Evolutionary conservation across 129 eudicot genomes (phyloP).

Genomic region (Dittrichia graveolens): DNA sequence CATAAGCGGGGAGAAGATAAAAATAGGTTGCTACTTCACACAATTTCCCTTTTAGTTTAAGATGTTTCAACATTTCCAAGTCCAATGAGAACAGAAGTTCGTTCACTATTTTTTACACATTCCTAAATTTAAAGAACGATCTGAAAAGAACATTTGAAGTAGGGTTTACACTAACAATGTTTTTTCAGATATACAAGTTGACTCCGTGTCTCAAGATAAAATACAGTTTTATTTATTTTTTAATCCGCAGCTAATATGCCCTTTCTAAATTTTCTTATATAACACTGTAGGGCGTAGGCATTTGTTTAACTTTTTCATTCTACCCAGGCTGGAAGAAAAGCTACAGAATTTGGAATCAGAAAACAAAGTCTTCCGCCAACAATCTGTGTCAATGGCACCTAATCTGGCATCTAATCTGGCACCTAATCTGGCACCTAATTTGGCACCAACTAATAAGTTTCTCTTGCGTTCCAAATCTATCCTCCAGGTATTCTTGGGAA

Average conservation of each 20-base stretch:
- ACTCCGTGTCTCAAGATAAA: neutral
- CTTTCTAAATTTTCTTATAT: neutral
- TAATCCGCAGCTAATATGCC: neutral
- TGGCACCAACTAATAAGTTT: constrained; percentile 40
- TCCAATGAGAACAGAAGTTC: neutral
- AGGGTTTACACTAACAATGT: neutral
- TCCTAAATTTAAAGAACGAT: neutral
- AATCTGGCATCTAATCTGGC: neutral
- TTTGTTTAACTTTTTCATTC: constrained; percentile 11
- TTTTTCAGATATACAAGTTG: neutral
- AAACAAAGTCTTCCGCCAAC: constrained; percentile 96
- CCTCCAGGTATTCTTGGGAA: constrained; percentile 62
- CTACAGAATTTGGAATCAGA: constrained; percentile 82
- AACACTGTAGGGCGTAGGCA: neutral
- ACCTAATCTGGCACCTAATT: too few species aligned
- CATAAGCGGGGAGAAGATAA: neutral
- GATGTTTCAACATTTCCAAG: neutral
- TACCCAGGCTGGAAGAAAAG: constrained; percentile 82
- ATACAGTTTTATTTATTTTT: neutral
- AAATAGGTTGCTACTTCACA: neutral
- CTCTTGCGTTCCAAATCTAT: constrained; percentile 84
- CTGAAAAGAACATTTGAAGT: neutral
- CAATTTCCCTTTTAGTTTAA: neutral
- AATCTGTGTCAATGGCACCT: constrained; percentile 91
- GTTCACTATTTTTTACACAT: neutral